Evolutionary conservation across 148 eudicot genomes (phyloP).

Genomic region (Cornus florida): DNA sequence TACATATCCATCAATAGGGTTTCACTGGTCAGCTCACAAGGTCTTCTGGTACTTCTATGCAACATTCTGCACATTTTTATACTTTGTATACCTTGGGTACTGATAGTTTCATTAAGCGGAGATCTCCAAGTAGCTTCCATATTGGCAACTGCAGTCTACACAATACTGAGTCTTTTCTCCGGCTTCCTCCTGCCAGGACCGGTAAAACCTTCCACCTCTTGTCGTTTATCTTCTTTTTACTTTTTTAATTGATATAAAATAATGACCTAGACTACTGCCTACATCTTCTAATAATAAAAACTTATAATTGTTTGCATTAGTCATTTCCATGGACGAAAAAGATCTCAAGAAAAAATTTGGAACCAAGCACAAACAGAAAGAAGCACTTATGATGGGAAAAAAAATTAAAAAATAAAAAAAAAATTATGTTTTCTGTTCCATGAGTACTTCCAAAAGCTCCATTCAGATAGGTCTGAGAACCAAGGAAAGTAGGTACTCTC

Average conservation of each 20-base stretch:
- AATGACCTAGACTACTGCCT: neutral
- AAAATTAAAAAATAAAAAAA: too few relatives aligned
- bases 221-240: neutral
- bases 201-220: neutral
- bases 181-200: conserved; percentile 32
- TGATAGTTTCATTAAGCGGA: conserved; percentile 24
- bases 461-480: too few relatives aligned
- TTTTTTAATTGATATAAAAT: neutral
- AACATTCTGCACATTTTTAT: conserved; percentile 27
- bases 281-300: neutral
- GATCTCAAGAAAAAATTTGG: neutral
- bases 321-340: neutral
- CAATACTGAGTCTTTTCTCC: conserved; percentile 27
- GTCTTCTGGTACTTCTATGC: conserved; percentile 37
- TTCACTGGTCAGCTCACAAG: conserved; percentile 26
- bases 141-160: conserved; percentile 18
- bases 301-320: neutral
- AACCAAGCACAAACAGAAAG: neutral
- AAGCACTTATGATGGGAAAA: neutral
- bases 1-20: conserved; percentile 27
- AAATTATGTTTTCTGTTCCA: neutral
- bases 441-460: too few relatives aligned
- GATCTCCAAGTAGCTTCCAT: conserved; percentile 20
- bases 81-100: conserved; percentile 32
- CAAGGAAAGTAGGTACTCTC: too few relatives aligned